Base-by-base conservation (phyloP, 2,329 filamentous ascomycete species). In the Huntiella bhutanensis region DNA sequence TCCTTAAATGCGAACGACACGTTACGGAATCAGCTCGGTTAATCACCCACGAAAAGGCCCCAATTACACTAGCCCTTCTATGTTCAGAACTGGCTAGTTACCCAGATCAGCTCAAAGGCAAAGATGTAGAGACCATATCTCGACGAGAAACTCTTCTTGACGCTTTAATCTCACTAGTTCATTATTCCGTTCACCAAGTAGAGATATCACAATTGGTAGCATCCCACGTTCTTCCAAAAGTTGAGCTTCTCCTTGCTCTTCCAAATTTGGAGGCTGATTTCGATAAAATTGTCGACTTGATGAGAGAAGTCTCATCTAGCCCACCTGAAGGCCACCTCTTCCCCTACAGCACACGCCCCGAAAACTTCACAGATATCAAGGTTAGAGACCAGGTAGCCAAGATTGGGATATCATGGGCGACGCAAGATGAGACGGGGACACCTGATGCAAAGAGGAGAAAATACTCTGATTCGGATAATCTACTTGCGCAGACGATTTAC, bases 81-180 rank as follows among this genome's bases (percentile, higher is more conserved):
- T 69, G 65, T 43, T 59, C 58, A 15, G 65, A 70, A 32, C 54
- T 64, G 49, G 55, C 62, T 19, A 58, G 54, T 15, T 55, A 54
- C 10, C 57, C 58, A 15, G 57, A 58, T 16, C 56, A 56, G 7
- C 53, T 63, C 12, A 51, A 57, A n/a, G 52, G 56, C 6, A 47
- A 54, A 5, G 57, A 59, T 13, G 51, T 55, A 1, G 48, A 52
- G 12, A 54, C 56, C 12, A 53, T 54, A 3, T 52, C 57, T 2
- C 57, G 59, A 11, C 58, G 62, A 37, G 56, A 53, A 5, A 54
- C 57, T 3, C 60, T 65, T 33, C 66, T 62, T 37, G 51, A 58
- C 37, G 60, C 63, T 8, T 54, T 70, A 8, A 48, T 64, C 7
- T 54, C 55, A 3, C 58, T 71, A 34, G 56, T 62, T 2, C 55